Conservation (phyloP, 345 rosid species). For the Moricandia moricandioides region DNA sequence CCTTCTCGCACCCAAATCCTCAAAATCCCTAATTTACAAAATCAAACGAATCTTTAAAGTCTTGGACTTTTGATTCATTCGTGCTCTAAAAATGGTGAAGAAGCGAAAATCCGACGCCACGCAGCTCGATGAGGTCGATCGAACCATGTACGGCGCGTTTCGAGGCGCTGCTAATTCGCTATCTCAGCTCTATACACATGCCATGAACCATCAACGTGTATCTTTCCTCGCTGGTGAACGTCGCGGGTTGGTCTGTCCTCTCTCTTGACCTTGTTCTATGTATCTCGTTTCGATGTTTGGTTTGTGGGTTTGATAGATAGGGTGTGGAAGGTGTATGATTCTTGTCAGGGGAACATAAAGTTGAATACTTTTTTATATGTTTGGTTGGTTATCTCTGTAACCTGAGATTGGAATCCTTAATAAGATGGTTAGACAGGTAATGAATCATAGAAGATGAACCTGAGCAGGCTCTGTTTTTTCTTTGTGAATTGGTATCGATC, state of each 20-base stretch:
- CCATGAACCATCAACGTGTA: conserved; percentile 73
- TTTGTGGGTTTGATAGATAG: background rate
- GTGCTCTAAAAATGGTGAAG: conserved; percentile 63
- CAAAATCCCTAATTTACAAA: conserved; percentile 18
- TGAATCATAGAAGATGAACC: background rate
- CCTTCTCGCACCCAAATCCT: background rate
- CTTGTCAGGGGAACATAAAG: background rate
- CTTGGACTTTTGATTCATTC: conserved; percentile 13
- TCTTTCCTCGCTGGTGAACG: conserved; percentile 87
- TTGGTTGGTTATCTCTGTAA: too few species aligned
- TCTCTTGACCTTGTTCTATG: background rate
- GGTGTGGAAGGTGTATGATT: background rate
- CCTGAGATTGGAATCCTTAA: background rate
- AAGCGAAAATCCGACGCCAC: conserved; percentile 83
- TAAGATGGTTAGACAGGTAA: too few species aligned
- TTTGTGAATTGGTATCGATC: background rate
- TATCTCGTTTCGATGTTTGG: background rate
- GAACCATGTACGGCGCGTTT: conserved; percentile 82
- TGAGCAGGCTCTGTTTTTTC: too few species aligned
- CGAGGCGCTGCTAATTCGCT: conserved; percentile 93
- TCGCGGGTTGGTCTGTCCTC: conserved; percentile 48
- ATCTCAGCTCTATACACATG: conserved; percentile 83
- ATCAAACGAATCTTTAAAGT: background rate
- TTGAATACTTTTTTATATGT: background rate
- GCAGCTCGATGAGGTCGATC: conserved; percentile 88